Percentiles rank a stretch among this genome's conserved stretches.
Evolutionary conservation across 2,329 filamentous ascomycete species (phyloP).

Genomic region (Lachnellula willkommii): DNA sequence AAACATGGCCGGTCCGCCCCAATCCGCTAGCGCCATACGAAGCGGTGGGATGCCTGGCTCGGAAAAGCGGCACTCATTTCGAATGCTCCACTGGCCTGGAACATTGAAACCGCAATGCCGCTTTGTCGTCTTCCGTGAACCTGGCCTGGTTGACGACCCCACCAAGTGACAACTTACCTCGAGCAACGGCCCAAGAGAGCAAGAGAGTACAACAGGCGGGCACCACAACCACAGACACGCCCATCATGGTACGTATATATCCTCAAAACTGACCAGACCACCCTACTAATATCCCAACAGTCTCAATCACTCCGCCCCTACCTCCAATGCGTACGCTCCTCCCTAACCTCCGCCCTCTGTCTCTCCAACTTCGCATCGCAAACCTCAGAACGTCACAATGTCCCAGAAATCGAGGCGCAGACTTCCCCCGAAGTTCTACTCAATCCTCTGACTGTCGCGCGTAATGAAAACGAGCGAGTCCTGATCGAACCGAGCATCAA

Average conservation of each 20-base stretch:
- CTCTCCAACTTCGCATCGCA: conserved; percentile 97
- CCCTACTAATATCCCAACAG: conserved; percentile 37
- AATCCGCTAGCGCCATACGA: conserved; percentile 7
- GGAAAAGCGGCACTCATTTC: no score
- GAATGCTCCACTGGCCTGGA: no score
- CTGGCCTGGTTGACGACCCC: conserved; percentile 9
- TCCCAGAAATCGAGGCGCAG: conserved; percentile 91
- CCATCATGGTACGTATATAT: conserved; percentile 18
- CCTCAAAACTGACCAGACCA: not conserved
- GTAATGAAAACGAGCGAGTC: conserved; percentile 96
- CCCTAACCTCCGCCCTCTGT: conserved; percentile 86
- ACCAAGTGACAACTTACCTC: conserved; percentile 21
- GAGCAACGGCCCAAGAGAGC: not conserved
- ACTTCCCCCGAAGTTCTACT: conserved; percentile 91
- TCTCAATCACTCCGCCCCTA: conserved; percentile 97
- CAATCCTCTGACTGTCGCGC: conserved; percentile 81
- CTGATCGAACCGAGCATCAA: conserved; percentile 96
- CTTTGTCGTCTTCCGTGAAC: no score
- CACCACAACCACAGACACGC: conserved; percentile 3
- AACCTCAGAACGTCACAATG: conserved; percentile 93
- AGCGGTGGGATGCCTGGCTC: conserved; percentile 2
- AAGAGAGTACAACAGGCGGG: conserved; percentile 8
- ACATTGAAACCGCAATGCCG: no score
- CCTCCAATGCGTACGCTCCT: conserved; percentile 91
- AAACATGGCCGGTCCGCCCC: not conserved